Evolutionary conservation across 768 basidiomycete genomes (phyloP).

Genomic region (Tulasnella sp.): DNA sequence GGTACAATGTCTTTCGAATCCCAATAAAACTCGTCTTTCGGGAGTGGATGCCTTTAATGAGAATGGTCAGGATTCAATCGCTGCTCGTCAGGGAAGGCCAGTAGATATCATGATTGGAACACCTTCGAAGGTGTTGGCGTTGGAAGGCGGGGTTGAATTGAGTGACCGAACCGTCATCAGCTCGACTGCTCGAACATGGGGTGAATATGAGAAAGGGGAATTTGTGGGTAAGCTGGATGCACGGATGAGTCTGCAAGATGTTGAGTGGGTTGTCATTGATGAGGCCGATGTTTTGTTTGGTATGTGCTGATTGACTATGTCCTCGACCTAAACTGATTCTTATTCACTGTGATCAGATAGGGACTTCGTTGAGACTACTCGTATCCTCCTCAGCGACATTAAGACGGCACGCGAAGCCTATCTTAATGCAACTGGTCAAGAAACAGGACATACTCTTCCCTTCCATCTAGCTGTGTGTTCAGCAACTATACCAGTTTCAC

Average conservation of each 20-base stretch:
- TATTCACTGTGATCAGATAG: conserved; percentile 38
- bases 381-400: conserved; percentile 56
- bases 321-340: conserved; percentile 1
- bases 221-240: conserved; percentile 31
- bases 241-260: conserved; percentile 47
- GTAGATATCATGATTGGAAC: conserved; percentile 39
- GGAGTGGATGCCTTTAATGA: background rate
- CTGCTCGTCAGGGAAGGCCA: background rate
- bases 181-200: conserved; percentile 1
- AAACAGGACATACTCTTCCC: conserved; percentile 34
- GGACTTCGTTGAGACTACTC: conserved; percentile 68
- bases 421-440: conserved; percentile 18
- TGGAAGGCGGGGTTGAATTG: conserved; percentile 27
- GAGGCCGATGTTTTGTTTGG: conserved; percentile 88
- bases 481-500: conserved; percentile 71
- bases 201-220: conserved; percentile 26
- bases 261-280: conserved; percentile 86
- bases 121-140: conserved; percentile 52
- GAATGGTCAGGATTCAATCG: background rate
- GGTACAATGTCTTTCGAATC: conserved; percentile 54
- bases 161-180: background rate
- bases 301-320: conserved; percentile 27
- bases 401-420: conserved; percentile 32
- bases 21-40: conserved; percentile 39
- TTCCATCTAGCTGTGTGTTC: conserved; percentile 73